Percentiles rank a stretch among this genome's conserved stretches.
Evolutionary conservation across 2,329 filamentous ascomycete genomes (phyloP).

Genomic region (Claviceps sorghi): DNA sequence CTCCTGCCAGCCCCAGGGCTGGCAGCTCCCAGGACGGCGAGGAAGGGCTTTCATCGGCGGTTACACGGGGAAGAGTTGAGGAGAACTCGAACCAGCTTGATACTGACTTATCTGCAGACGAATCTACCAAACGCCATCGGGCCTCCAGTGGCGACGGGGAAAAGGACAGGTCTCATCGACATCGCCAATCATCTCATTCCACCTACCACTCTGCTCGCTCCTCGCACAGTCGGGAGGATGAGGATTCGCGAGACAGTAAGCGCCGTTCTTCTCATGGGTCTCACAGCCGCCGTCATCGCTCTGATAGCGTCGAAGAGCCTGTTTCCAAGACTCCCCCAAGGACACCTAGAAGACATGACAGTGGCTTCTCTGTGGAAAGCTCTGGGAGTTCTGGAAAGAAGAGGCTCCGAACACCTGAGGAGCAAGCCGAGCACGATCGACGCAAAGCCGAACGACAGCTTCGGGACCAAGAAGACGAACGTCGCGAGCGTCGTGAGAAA

Average conservation of each 20-base stretch:
- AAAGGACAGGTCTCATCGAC: conserved; percentile 25
- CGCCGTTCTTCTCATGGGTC: conserved; percentile 14
- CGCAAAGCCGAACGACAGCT: conserved; percentile 32
- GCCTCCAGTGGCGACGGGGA: conserved; percentile 24
- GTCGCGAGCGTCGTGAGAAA: conserved; percentile 8
- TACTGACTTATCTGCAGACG: conserved; percentile 44
- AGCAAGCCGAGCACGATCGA: conserved; percentile 35
- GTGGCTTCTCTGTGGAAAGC: conserved; percentile 29
- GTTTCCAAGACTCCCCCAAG: conserved; percentile 20
- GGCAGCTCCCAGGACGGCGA: conserved; percentile 11
- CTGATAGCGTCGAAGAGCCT: conserved; percentile 23
- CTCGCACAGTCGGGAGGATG: conserved; percentile 18
- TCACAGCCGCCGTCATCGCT: conserved; percentile 21
- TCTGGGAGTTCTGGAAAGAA: conserved; percentile 19
- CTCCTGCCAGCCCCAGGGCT: conserved; percentile 19
- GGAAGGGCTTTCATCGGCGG: conserved; percentile 10
- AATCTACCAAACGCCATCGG: conserved; percentile 25
- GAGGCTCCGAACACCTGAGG: conserved; percentile 28
- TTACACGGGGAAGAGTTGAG: background rate
- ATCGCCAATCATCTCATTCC: conserved; percentile 16
- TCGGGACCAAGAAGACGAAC: conserved; percentile 15
- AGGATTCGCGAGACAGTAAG: conserved; percentile 16
- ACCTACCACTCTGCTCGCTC: conserved; percentile 20
- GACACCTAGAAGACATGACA: conserved; percentile 30
- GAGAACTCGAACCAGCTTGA: conserved; percentile 21